Evolutionary conservation across 2,329 filamentous ascomycete species (phyloP), one percentile per base, ranked within the genome.

Genomic region (Hypoxylon sp.): DNA sequence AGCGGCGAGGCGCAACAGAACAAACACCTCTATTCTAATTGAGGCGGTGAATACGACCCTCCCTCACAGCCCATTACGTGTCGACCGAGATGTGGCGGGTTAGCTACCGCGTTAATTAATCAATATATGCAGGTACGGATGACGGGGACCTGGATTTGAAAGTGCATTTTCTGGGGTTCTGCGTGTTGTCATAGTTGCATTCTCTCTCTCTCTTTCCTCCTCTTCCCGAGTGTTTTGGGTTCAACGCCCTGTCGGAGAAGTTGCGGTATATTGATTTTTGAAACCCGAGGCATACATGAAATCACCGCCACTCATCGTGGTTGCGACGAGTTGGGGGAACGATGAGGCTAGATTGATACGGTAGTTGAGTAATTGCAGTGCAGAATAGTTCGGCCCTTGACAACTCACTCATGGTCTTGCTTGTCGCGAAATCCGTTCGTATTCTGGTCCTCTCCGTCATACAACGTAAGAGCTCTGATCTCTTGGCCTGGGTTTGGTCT

Each of bases 41-140:
- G 39, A 69, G 56, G 69, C 66, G 66, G 63, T 67, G 63, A 71
- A 71, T 69, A 47, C 39, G 32, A 69, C 69, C 69, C 62, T 63
- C 13, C 65, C 35, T 47, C 21, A n/a, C 58, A 37, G 58, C 61
- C 44, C 46, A 39, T 54, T 68, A 71, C 68, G 69, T 71, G 69
- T 69, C 69, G 60, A 64, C 58, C 57, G 19, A 62, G 66, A 48
- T 65, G 60, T 71, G 69, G 69, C 47, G 62, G 35, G 42, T 42
- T 46, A 56, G 58, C n/a, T 54, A 54, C 60, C 27, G 52, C 15
- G 29, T 31, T 27, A 59, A 69, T 63, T 56, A 69, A 69, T 67
- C 52, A 70, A 70, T 69, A 65, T 71, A 64, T 69, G 69, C 66
- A 71, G 66, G 69, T 69, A 69, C 66, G 48, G 69, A 57, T 60